A percentile compares a stretch with the other conserved stretches of the same genome.
phyloP scores from a whole-genome alignment of 352 stramenopile species.

The Globisporangium yorkense region DNA sequence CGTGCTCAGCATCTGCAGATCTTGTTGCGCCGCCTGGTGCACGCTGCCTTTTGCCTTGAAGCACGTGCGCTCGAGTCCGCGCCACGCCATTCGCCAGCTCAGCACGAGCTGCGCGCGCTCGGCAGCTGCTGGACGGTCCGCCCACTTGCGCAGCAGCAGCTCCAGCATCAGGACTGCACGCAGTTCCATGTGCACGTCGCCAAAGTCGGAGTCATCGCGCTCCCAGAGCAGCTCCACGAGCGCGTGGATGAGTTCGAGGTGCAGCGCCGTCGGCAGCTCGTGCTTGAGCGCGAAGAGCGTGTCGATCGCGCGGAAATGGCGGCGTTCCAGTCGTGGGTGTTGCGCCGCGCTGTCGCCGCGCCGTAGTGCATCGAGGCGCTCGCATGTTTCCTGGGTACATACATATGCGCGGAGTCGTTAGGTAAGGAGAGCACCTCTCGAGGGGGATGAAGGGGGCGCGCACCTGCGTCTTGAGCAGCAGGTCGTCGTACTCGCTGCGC shows the following conservation, averaged over 20 bases:
- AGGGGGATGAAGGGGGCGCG: not conserved
- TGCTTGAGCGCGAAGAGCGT: conserved; percentile 68
- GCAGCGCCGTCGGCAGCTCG: conserved; percentile 31
- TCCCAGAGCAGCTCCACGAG: conserved; percentile 49
- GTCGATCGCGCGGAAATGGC: conserved; percentile 52
- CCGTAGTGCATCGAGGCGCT: conserved; percentile 22
- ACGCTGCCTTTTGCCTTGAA: conserved; percentile 32
- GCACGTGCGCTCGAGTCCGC: conserved; percentile 42
- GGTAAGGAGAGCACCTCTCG: not conserved
- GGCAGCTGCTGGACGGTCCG: conserved; percentile 17
- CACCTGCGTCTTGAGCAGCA: conserved; percentile 38
- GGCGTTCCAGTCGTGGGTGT: conserved; percentile 3
- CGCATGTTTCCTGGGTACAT: conserved; percentile 28
- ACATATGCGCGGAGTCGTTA: no score
- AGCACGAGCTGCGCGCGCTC: conserved; percentile 23
- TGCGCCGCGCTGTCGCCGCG: not conserved
- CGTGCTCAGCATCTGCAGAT: conserved; percentile 28
- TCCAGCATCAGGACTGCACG: conserved; percentile 30
- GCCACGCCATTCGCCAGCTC: conserved; percentile 39
- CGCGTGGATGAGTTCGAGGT: conserved; percentile 35
- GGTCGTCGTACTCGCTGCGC: conserved; percentile 28
- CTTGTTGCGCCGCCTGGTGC: conserved; percentile 32
- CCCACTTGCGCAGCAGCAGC: conserved; percentile 55
- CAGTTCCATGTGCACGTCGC: conserved; percentile 51
- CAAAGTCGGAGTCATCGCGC: conserved; percentile 27